Percentiles rank a stretch among this genome's conserved stretches.
Conservation (phyloP, 345 rosid genomes). For the Pelargonium nanum region DNA sequence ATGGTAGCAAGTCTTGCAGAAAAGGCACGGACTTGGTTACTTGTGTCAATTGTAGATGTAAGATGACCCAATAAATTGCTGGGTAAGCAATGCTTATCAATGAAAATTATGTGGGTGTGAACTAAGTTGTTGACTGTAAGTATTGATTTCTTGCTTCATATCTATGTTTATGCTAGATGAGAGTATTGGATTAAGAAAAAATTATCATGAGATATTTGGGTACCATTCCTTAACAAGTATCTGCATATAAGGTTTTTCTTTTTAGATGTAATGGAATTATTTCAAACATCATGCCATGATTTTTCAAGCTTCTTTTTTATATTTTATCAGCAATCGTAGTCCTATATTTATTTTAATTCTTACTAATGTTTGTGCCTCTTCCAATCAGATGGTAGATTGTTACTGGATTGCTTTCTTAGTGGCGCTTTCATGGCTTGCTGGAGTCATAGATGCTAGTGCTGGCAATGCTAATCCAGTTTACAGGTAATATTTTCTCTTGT, state of each 20-base stretch:
- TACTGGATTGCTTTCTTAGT: slow-evolving; percentile 18
- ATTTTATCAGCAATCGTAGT: neutral
- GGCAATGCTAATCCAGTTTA: slow-evolving; percentile 67
- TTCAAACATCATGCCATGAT: neutral
- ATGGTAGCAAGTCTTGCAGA: neutral
- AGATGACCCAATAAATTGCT: neutral
- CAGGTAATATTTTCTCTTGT: slow-evolving; percentile 30
- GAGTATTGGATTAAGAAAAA: too few species aligned
- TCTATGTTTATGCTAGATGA: too few species aligned
- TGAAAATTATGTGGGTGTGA: too few species aligned
- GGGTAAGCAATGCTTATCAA: too few species aligned
- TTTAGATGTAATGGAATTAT: too few species aligned
- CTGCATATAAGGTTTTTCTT: too few species aligned
- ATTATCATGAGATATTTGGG: too few species aligned
- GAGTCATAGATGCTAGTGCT: slow-evolving; percentile 43
- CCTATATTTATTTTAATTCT: neutral
- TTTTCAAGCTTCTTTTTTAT: neutral
- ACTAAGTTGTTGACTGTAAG: too few species aligned
- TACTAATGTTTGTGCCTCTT: neutral
- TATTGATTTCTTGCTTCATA: too few species aligned
- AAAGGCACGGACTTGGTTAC: neutral
- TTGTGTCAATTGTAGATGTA: neutral
- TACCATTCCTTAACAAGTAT: too few species aligned
- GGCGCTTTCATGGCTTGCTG: slow-evolving; percentile 25
- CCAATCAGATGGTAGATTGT: slow-evolving; percentile 25